A percentile compares a stretch with the other conserved stretches of the same genome.
These are phyloP conservation scores for Phlebopus sp. DNA, from an alignment of 1,284 basidiomycete species.

Conservation along the genomic window DNA sequence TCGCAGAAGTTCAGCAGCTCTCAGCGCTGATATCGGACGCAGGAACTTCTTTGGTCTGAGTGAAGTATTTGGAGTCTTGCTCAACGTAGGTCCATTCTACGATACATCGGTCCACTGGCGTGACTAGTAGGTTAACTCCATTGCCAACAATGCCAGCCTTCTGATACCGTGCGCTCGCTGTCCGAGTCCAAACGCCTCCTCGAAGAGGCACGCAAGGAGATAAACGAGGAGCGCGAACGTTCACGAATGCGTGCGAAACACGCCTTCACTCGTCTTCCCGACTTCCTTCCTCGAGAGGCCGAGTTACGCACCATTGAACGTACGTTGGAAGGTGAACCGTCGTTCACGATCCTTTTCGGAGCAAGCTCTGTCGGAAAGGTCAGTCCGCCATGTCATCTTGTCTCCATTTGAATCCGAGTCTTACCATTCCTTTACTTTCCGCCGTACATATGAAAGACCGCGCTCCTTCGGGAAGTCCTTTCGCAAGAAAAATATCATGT, in stretches of 20 bases:
- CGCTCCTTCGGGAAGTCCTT: constrained; percentile 73
- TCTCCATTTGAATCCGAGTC: constrained; percentile 7
- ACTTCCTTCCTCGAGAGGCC: constrained; percentile 65
- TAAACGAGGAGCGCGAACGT: constrained; percentile 62
- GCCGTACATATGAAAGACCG: constrained; percentile 47
- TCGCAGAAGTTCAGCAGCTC: constrained; percentile 54
- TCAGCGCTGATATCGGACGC: constrained; percentile 56
- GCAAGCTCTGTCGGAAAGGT: constrained; percentile 81
- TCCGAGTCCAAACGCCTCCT: constrained; percentile 72
- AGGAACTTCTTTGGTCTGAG: constrained; percentile 76
- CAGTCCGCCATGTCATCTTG: constrained; percentile 5
- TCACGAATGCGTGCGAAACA: constrained; percentile 70
- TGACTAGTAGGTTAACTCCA: constrained; percentile 11
- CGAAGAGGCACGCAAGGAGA: constrained; percentile 72
- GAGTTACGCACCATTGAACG: constrained; percentile 65
- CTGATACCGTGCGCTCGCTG: constrained; percentile 72
- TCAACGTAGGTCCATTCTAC: constrained; percentile 54
- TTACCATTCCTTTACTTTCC: neutral
- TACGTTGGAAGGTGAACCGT: constrained; percentile 64
- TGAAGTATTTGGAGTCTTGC: constrained; percentile 70
- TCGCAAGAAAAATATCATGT: constrained; percentile 68
- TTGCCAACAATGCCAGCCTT: constrained; percentile 47
- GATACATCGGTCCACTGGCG: neutral
- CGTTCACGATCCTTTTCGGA: constrained; percentile 78
- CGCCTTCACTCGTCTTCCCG: constrained; percentile 72